Evolutionary conservation across 2,329 filamentous ascomycete genomes (phyloP).

Genomic region (Cladophialophora psammophila): DNA sequence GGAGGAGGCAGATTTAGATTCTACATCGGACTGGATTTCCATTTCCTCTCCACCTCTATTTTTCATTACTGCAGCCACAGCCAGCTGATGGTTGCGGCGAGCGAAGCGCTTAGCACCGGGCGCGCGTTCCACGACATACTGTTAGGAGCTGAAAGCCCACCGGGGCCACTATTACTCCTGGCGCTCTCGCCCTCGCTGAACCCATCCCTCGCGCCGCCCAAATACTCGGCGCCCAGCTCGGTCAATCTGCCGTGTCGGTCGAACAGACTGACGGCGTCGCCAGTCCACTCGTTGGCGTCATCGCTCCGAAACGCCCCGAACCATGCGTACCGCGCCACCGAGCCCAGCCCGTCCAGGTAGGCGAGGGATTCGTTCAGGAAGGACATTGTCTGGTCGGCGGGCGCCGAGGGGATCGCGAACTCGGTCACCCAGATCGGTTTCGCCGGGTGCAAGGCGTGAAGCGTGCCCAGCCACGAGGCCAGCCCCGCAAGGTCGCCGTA

Average conservation of each 20-base stretch:
- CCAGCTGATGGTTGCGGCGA: no score
- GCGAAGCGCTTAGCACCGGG: not conserved
- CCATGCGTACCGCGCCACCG: constrained; percentile 67
- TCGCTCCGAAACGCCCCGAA: constrained; percentile 75
- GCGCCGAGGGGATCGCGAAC: constrained; percentile 68
- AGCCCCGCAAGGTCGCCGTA: constrained; percentile 51
- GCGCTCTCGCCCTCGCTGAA: constrained; percentile 59
- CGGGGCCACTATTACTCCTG: not conserved
- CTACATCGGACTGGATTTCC: no score
- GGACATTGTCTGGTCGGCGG: constrained; percentile 60
- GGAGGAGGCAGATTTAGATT: no score
- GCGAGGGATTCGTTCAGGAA: constrained; percentile 73
- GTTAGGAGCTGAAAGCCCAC: not conserved
- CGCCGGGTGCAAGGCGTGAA: constrained; percentile 54
- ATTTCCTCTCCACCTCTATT: no score
- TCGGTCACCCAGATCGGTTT: constrained; percentile 79
- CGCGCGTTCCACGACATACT: not conserved
- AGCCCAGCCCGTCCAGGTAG: constrained; percentile 70
- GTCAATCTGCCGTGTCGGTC: constrained; percentile 69
- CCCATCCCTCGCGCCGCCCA: constrained; percentile 69
- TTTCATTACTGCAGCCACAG: no score
- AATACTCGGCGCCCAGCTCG: constrained; percentile 78
- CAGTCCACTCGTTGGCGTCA: constrained; percentile 76
- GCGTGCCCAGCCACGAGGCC: constrained; percentile 47
- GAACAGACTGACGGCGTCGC: constrained; percentile 72